Conservation (phyloP, 331 rosid species). For the Spiraea crenata region DNA sequence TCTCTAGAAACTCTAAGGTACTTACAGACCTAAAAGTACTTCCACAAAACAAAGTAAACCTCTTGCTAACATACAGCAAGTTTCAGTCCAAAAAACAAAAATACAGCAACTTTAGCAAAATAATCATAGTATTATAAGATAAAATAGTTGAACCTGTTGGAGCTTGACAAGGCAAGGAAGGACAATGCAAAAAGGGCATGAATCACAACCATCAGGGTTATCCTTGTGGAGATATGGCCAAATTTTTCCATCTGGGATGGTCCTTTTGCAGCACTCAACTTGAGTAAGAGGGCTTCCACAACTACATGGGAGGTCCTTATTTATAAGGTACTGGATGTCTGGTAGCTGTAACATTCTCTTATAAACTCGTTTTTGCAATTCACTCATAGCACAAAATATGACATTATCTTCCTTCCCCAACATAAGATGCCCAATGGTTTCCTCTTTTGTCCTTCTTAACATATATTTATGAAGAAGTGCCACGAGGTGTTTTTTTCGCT, state of each 20-base stretch:
- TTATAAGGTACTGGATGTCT: slow-evolving; percentile 79
- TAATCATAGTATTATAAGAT: not conserved
- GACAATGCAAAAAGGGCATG: slow-evolving; percentile 92
- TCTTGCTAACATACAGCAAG: not conserved
- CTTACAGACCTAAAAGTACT: slow-evolving; percentile 6
- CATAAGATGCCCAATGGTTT: slow-evolving; percentile 98
- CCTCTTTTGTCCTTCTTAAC: slow-evolving; percentile 94
- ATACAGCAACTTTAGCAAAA: slow-evolving; percentile 8
- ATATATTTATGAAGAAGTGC: slow-evolving; percentile 70
- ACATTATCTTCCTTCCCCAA: slow-evolving; percentile 97
- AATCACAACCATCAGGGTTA: slow-evolving; percentile 87
- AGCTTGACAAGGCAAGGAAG: slow-evolving; percentile 97
- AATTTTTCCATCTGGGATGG: slow-evolving; percentile 67
- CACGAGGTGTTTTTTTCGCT: slow-evolving; percentile 73
- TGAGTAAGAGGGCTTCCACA: slow-evolving; percentile 95
- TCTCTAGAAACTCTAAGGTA: not conserved
- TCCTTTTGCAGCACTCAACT: slow-evolving; percentile 90
- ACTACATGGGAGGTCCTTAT: slow-evolving; percentile 79
- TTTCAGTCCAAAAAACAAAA: too few species aligned
- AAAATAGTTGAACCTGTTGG: slow-evolving; percentile 62
- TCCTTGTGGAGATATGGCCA: slow-evolving; percentile 92
- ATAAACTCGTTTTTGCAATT: slow-evolving; percentile 80
- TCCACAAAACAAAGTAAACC: not conserved
- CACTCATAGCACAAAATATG: slow-evolving; percentile 89
- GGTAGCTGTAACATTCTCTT: slow-evolving; percentile 88